phyloP scores from a whole-genome alignment of 1,284 basidiomycete genomes.

The Termitomyces sp. region DNA sequence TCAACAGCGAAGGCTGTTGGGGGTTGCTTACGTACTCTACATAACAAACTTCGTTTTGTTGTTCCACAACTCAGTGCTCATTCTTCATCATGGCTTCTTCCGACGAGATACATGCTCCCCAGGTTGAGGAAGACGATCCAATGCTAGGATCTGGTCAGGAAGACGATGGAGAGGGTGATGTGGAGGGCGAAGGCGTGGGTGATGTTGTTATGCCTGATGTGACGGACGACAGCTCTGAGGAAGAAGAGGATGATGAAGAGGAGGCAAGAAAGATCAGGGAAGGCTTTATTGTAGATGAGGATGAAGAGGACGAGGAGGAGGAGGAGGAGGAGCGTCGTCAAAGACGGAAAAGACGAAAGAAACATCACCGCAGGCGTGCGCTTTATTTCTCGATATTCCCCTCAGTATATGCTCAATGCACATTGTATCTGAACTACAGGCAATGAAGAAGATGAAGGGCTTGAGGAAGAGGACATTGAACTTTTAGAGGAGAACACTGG shows the following conservation, averaged over 20 bases:
- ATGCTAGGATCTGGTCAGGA: constrained; percentile 47
- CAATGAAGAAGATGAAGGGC: constrained; percentile 63
- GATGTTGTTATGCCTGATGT: constrained; percentile 47
- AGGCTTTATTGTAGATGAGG: constrained; percentile 85
- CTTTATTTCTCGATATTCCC: constrained; percentile 12
- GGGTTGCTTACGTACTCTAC: constrained; percentile 17
- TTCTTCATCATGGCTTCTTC: constrained; percentile 17
- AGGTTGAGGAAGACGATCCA: constrained; percentile 43
- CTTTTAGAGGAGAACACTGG: constrained; percentile 95
- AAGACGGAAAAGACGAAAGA: constrained; percentile 62
- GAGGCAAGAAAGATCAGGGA: constrained; percentile 70
- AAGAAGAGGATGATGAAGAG: constrained; percentile 79
- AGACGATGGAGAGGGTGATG: constrained; percentile 43
- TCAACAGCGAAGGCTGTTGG: neutral
- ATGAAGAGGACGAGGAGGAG: constrained; percentile 67
- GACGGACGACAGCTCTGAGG: constrained; percentile 82
- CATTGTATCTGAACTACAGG: constrained; percentile 12
- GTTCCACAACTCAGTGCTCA: neutral
- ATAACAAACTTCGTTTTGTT: constrained; percentile 13
- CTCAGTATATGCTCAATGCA: constrained; percentile 1
- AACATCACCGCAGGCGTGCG: constrained; percentile 61
- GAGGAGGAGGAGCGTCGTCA: constrained; percentile 49
- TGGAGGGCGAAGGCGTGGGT: constrained; percentile 40
- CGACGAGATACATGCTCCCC: constrained; percentile 8
- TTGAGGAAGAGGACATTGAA: constrained; percentile 96